A percentile compares a stretch with the other conserved stretches of the same genome.
phyloP scores from a whole-genome alignment of 2,329 filamentous ascomycete species.

The Ciborinia camelliae region DNA sequence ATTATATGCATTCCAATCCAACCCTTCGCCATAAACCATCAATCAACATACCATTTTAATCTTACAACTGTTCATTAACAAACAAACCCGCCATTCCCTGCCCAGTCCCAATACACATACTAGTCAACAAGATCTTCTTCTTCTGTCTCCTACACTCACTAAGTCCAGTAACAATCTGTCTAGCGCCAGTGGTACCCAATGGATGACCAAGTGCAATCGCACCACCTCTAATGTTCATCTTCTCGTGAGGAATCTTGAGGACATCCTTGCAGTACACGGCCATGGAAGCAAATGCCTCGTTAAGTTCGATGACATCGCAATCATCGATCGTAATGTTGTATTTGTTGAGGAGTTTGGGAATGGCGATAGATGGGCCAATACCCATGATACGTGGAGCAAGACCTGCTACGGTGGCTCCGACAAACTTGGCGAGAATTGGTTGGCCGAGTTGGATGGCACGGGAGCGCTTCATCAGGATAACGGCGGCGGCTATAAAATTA shows the following conservation, averaged over 20 bases:
- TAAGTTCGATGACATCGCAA: slow-evolving; percentile 87
- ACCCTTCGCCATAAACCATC: background rate
- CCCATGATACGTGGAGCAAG: slow-evolving; percentile 95
- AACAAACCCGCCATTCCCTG: slow-evolving; percentile 67
- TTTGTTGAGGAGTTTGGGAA: slow-evolving; percentile 79
- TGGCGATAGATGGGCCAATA: slow-evolving; percentile 73
- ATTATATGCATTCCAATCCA: background rate
- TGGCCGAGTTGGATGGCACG: slow-evolving; percentile 82
- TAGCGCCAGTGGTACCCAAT: slow-evolving; percentile 71
- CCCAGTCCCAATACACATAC: slow-evolving; percentile 78
- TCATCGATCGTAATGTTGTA: slow-evolving; percentile 76
- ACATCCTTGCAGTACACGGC: slow-evolving; percentile 84
- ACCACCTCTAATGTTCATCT: slow-evolving; percentile 79
- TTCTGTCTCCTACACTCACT: slow-evolving; percentile 79
- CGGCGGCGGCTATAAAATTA: slow-evolving; percentile 64
- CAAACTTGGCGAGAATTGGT: slow-evolving; percentile 92
- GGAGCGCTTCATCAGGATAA: slow-evolving; percentile 92
- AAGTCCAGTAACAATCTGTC: slow-evolving; percentile 85
- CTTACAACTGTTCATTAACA: slow-evolving; percentile 53
- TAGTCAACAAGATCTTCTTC: slow-evolving; percentile 88
- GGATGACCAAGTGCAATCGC: slow-evolving; percentile 83
- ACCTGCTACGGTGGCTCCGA: slow-evolving; percentile 85
- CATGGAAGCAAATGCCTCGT: slow-evolving; percentile 98
- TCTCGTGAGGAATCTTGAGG: slow-evolving; percentile 66
- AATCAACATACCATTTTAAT: background rate